phyloP scores from a whole-genome alignment of 2,329 filamentous ascomycete genomes.

The Pseudohalonectria lignicola region DNA sequence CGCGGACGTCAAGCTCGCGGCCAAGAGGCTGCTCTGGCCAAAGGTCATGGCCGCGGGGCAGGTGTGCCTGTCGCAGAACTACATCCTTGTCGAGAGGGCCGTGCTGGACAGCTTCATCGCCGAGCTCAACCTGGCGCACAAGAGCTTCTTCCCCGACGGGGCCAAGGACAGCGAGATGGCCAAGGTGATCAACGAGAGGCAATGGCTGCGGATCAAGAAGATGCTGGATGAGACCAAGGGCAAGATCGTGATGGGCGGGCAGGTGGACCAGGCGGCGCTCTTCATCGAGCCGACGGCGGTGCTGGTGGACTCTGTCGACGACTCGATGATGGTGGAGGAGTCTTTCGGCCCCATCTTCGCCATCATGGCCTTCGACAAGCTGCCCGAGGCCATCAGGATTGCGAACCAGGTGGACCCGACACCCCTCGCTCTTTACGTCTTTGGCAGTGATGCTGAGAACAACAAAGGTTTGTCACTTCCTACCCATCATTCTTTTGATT shows the following conservation, averaged over 20 bases:
- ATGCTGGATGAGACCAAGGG: constrained; percentile 81
- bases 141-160: constrained; percentile 76
- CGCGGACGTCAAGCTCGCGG: constrained; percentile 69
- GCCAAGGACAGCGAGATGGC: constrained; percentile 69
- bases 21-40: constrained; percentile 76
- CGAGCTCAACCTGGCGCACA: constrained; percentile 59
- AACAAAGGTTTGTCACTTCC: constrained; percentile 43
- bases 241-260: constrained; percentile 78
- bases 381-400: constrained; percentile 78
- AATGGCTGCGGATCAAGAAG: constrained; percentile 75
- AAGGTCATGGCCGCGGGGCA: constrained; percentile 84
- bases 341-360: constrained; percentile 90
- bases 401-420: constrained; percentile 75
- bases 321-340: constrained; percentile 72
- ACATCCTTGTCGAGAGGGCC: constrained; percentile 70
- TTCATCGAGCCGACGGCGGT: constrained; percentile 93
- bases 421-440: constrained; percentile 74
- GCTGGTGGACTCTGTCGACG: constrained; percentile 63
- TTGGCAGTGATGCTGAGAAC: constrained; percentile 71
- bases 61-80: constrained; percentile 88
- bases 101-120: constrained; percentile 62
- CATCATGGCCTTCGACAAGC: constrained; percentile 62
- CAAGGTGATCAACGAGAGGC: constrained; percentile 68
- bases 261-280: constrained; percentile 65
- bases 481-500: background rate